These are phyloP conservation scores for Whalleya microplaca DNA, from an alignment of 2,329 filamentous ascomycete species.

Conservation along the genomic window DNA sequence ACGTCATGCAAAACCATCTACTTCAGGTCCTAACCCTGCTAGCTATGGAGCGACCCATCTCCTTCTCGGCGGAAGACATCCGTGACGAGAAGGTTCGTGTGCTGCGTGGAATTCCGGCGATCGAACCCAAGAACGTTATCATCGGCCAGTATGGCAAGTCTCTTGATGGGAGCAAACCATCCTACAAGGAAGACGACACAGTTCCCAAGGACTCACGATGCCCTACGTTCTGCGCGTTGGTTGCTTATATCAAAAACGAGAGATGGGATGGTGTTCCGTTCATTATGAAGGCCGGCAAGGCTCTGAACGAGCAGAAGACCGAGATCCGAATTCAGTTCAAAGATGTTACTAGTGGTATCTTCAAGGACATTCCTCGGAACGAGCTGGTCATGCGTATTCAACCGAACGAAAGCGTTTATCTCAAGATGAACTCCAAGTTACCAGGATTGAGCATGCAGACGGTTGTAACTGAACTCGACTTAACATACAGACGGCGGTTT, in stretches of 20 bases:
- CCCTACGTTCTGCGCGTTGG: slow-evolving; percentile 96
- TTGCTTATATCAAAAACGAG: slow-evolving; percentile 99
- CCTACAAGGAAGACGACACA: slow-evolving; percentile 98
- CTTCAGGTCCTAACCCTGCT: slow-evolving; percentile 94
- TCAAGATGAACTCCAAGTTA: slow-evolving; percentile 99
- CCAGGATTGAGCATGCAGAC: slow-evolving; percentile 99
- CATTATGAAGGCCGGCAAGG: slow-evolving; percentile 99
- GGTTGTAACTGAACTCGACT: slow-evolving; percentile 95
- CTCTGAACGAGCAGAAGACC: slow-evolving; percentile 98
- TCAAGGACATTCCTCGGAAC: slow-evolving; percentile 99
- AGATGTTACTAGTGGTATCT: slow-evolving; percentile 98
- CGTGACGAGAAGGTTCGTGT: slow-evolving; percentile 99
- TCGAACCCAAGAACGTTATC: slow-evolving; percentile 99
- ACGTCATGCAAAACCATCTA: slow-evolving; percentile 99
- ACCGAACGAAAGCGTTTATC: slow-evolving; percentile 99
- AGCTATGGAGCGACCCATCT: slow-evolving; percentile 97
- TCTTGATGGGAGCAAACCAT: slow-evolving; percentile 91
- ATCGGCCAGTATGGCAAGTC: slow-evolving; percentile 98
- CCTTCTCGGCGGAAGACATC: slow-evolving; percentile 97
- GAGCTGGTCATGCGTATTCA: slow-evolving; percentile 99
- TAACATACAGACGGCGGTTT: slow-evolving; percentile 97
- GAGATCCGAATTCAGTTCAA: slow-evolving; percentile 99
- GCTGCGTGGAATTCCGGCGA: slow-evolving; percentile 86
- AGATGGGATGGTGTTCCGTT: slow-evolving; percentile 99
- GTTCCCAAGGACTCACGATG: slow-evolving; percentile 97